These are phyloP conservation scores for Parasitella parasitica DNA, from an alignment of 371 early-diverging fungal genomes.

Conservation along the genomic window DNA sequence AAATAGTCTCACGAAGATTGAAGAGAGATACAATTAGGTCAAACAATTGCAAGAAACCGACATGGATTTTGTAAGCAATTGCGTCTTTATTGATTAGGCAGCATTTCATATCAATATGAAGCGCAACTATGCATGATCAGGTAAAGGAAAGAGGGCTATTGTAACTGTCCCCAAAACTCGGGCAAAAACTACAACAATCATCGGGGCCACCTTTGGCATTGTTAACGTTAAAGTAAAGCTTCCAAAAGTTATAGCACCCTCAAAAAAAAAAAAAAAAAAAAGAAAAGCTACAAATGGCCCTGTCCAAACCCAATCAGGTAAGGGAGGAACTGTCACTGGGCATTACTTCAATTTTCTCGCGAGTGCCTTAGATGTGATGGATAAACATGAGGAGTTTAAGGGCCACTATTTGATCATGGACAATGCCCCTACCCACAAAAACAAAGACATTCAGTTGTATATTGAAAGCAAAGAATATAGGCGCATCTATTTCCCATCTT, in stretches of 20 bases:
- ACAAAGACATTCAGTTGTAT: slow-evolving; percentile 11
- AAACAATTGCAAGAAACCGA: slow-evolving; percentile 9
- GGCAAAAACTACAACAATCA: slow-evolving; percentile 3
- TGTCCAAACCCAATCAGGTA: not conserved
- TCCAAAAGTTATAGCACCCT: not conserved
- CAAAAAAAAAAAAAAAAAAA: too few species aligned
- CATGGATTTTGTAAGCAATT: slow-evolving; percentile 21
- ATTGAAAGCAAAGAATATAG: slow-evolving; percentile 7
- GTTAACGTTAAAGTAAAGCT: not conserved
- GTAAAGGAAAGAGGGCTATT: slow-evolving; percentile 3
- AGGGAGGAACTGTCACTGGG: not conserved
- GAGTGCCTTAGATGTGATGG: slow-evolving; percentile 8
- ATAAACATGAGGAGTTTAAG: not conserved
- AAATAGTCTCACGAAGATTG: slow-evolving; percentile 22
- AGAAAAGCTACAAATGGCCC: not conserved
- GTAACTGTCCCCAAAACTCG: slow-evolving; percentile 5
- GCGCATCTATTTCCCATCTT: slow-evolving; percentile 15
- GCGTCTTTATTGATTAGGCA: not conserved
- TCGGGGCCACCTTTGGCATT: slow-evolving; percentile 3
- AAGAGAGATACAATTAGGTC: slow-evolving; percentile 21
- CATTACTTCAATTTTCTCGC: slow-evolving; percentile 10
- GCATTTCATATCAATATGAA: slow-evolving; percentile 11
- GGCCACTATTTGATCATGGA: not conserved
- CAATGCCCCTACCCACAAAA: not conserved
- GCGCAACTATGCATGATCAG: slow-evolving; percentile 2